These are phyloP conservation scores for Nicotiana knightiana DNA, from an alignment of 257 asterid species.

Conservation along the genomic window DNA sequence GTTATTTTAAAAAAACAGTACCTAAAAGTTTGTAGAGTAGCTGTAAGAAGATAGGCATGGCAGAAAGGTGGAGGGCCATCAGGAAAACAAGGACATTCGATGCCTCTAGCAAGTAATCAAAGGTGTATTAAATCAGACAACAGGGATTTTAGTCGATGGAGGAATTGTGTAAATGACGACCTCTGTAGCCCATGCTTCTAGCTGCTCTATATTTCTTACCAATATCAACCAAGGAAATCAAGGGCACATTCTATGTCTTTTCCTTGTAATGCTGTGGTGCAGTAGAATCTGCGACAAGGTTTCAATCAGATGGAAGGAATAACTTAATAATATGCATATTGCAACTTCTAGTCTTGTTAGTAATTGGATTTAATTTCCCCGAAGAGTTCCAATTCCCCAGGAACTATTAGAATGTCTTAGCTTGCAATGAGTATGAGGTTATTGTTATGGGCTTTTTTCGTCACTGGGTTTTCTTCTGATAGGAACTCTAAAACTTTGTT, in stretches of 20 bases:
- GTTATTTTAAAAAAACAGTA: neutral
- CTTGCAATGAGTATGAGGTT: neutral
- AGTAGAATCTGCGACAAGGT: neutral
- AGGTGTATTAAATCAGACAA: neutral
- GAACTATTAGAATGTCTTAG: neutral
- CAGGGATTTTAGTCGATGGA: neutral
- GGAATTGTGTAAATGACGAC: neutral
- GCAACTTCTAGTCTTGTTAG: neutral
- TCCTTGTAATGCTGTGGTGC: neutral
- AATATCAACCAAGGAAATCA: neutral
- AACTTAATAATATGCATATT: neutral
- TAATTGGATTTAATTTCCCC: neutral
- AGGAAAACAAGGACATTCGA: neutral
- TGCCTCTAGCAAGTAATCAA: neutral
- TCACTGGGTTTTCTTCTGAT: neutral
- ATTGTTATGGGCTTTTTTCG: neutral
- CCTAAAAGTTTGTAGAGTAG: neutral
- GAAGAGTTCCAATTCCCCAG: neutral
- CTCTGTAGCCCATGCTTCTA: neutral
- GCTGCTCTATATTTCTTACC: neutral
- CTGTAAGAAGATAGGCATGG: neutral
- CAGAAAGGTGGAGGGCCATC: neutral
- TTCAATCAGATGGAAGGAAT: neutral
- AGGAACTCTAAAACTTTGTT: slow-evolving; percentile 3
- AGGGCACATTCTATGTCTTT: neutral